phyloP scores from a whole-genome alignment of 2,329 filamentous ascomycete genomes.

The Geosmithia morbida region DNA sequence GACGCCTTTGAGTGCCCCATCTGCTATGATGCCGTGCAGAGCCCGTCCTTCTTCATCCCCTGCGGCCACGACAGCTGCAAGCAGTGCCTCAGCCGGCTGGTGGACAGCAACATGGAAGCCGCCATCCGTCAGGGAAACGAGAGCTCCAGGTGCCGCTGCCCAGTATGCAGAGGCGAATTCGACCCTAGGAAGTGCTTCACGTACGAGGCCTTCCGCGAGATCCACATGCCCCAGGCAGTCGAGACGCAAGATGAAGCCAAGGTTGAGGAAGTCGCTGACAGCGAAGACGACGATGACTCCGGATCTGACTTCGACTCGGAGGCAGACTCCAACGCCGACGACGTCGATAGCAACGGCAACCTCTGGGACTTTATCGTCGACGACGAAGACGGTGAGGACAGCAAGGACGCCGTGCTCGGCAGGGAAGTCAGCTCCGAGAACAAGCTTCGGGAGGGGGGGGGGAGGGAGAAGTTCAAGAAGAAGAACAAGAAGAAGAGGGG shows the following conservation, averaged over 20 bases:
- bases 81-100: constrained; percentile 60
- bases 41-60: constrained; percentile 65
- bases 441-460: not conserved
- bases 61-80: constrained; percentile 72
- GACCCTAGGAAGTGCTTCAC: constrained; percentile 59
- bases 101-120: constrained; percentile 40
- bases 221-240: constrained; percentile 46
- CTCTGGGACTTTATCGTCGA: constrained; percentile 39
- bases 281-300: constrained; percentile 16
- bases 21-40: constrained; percentile 62
- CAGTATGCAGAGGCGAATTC: constrained; percentile 56
- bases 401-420: not conserved
- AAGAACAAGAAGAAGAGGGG: constrained; percentile 17
- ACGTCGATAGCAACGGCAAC: constrained; percentile 15
- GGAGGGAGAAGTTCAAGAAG: constrained; percentile 10
- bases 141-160: constrained; percentile 45
- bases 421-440: constrained; percentile 4
- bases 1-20: constrained; percentile 66
- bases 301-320: constrained; percentile 18
- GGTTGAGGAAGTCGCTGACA: constrained; percentile 20
- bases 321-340: constrained; percentile 13
- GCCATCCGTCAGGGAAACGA: constrained; percentile 37
- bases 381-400: constrained; percentile 15
- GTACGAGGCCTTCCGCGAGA: constrained; percentile 56
- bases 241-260: constrained; percentile 15